Conservation (phyloP, 768 basidiomycete genomes). For the Leccinum disarticulatum region DNA sequence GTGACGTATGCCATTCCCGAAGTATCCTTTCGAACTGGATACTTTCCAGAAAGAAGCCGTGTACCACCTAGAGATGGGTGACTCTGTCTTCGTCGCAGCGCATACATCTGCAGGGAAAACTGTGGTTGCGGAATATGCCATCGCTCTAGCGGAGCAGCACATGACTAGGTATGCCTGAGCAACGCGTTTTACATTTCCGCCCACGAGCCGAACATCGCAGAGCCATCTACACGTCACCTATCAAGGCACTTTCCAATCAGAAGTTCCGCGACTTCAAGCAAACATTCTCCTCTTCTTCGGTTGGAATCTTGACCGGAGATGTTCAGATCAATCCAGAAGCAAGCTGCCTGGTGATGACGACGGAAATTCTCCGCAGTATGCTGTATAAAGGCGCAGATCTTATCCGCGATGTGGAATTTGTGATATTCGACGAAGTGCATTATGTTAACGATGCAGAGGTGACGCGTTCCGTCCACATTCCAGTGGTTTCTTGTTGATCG, state of each 20-base stretch:
- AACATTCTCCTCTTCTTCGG: constrained; percentile 86
- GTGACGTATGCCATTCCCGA: constrained; percentile 8
- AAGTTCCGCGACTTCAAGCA: constrained; percentile 99
- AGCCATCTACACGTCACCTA: constrained; percentile 98
- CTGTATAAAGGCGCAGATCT: constrained; percentile 98
- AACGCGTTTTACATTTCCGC: constrained; percentile 15
- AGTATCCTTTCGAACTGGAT: constrained; percentile 99
- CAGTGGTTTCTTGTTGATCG: constrained; percentile 11
- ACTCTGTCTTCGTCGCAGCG: constrained; percentile 99
- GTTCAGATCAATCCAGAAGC: constrained; percentile 99
- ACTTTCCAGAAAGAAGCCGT: constrained; percentile 99
- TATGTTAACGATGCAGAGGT: constrained; percentile 99
- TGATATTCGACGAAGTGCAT: constrained; percentile 99
- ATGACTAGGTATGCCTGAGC: constrained; percentile 81
- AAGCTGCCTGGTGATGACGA: constrained; percentile 95
- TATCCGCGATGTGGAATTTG: constrained; percentile 98
- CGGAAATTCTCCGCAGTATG: constrained; percentile 97
- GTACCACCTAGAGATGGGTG: constrained; percentile 94
- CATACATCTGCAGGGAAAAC: constrained; percentile 99
- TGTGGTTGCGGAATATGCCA: constrained; percentile 98
- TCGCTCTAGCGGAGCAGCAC: constrained; percentile 93
- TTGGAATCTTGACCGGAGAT: constrained; percentile 97
- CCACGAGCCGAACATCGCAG: constrained; percentile 39
- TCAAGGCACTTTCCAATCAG: constrained; percentile 98
- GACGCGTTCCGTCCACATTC: constrained; percentile 16